Conservation (phyloP, 73 alveolate species). For the Urostyla sp. region DNA sequence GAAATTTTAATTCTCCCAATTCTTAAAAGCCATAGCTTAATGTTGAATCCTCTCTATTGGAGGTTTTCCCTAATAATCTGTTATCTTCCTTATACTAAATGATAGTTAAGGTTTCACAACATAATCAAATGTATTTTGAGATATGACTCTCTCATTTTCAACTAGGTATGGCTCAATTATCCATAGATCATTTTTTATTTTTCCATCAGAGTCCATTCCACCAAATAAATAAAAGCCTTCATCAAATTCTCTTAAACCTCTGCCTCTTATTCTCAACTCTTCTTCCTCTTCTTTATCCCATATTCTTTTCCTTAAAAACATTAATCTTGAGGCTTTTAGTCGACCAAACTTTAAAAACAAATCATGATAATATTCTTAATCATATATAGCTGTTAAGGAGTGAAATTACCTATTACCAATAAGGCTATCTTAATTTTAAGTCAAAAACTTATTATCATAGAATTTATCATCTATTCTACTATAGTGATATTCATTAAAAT, state of each 20-base stretch:
- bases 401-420: conserved; percentile 44
- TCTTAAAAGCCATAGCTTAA: conserved; percentile 10
- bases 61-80: conserved; percentile 35
- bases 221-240: conserved; percentile 57
- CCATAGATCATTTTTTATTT: conserved; percentile 49
- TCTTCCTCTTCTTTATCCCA: conserved; percentile 15
- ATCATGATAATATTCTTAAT: conserved; percentile 10
- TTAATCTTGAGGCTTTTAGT: neutral
- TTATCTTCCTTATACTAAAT: conserved; percentile 16
- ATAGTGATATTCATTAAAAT: neutral
- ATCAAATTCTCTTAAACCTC: neutral
- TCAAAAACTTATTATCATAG: conserved; percentile 34
- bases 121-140: conserved; percentile 15
- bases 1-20: conserved; percentile 40
- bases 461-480: conserved; percentile 28
- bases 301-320: neutral
- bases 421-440: neutral
- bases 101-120: neutral
- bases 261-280: neutral
- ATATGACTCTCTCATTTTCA: conserved; percentile 1
- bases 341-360: neutral
- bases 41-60: conserved; percentile 47
- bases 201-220: conserved; percentile 16
- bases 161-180: conserved; percentile 15
- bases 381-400: conserved; percentile 4